phyloP scores from a whole-genome alignment of 345 rosid species.

The Pelargonium nanum region DNA sequence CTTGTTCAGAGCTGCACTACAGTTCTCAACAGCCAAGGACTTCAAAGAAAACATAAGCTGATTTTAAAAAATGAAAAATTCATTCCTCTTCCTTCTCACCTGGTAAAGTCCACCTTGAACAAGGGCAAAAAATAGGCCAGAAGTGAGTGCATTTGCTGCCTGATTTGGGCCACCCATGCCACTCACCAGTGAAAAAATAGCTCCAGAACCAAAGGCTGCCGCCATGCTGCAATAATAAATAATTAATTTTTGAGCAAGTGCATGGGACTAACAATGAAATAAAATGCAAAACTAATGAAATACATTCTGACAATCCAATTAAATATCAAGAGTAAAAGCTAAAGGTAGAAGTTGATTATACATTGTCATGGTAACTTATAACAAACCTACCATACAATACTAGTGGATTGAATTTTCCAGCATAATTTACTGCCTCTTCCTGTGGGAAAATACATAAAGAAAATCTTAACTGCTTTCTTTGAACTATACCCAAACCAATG shows the following conservation, averaged over 20 bases:
- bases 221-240: conserved; percentile 54
- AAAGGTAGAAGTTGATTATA: too few relatives aligned
- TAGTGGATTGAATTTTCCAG: too few relatives aligned
- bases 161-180: conserved; percentile 70
- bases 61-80: not conserved
- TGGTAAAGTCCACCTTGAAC: conserved; percentile 72
- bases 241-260: conserved; percentile 1
- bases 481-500: too few relatives aligned
- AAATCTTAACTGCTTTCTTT: too few relatives aligned
- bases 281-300: not conserved
- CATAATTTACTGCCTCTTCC: too few relatives aligned
- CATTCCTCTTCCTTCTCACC: conserved; percentile 33
- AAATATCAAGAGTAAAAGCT: too few relatives aligned
- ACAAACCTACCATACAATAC: too few relatives aligned
- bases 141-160: conserved; percentile 52
- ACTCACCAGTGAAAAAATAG: conserved; percentile 72
- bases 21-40: not conserved
- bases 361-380: too few relatives aligned
- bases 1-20: too few relatives aligned
- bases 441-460: too few relatives aligned
- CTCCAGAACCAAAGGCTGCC: conserved; percentile 94
- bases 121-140: conserved; percentile 71
- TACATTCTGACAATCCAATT: not conserved
- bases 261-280: not conserved
- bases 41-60: not conserved